A percentile compares a stretch with the other conserved stretches of the same genome.
Conservation (phyloP, 139 green algal genomes). For the Haematococcus sp. region DNA sequence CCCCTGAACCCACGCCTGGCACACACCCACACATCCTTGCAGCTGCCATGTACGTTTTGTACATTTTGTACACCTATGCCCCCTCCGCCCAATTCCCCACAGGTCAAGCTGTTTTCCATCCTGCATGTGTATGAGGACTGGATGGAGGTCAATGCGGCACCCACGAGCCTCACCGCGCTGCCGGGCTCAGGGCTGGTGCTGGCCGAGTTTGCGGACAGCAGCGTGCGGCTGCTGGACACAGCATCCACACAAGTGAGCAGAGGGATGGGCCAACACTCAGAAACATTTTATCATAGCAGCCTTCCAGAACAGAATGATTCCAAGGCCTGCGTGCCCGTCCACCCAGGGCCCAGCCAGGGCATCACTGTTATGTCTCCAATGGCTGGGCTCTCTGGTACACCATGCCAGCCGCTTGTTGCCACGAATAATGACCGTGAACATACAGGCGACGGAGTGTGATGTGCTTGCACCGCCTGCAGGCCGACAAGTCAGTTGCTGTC, state of each 20-base stretch:
- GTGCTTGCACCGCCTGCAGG: too few species aligned
- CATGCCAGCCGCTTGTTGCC: too few species aligned
- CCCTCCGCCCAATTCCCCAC: background rate
- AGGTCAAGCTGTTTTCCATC: constrained; percentile 28
- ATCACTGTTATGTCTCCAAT: too few species aligned
- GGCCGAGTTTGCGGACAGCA: constrained; percentile 30
- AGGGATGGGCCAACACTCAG: too few species aligned
- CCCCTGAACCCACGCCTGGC: background rate
- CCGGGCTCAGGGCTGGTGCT: constrained; percentile 19
- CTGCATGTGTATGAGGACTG: constrained; percentile 24
- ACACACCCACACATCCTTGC: background rate
- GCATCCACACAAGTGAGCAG: background rate
- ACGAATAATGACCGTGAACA: too few species aligned
- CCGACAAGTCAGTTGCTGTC: constrained; percentile 18
- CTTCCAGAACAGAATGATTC: too few species aligned
- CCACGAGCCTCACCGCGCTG: constrained; percentile 3
- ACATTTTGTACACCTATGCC: background rate
- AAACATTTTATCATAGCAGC: too few species aligned
- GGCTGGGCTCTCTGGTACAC: too few species aligned
- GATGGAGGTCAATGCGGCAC: constrained; percentile 23
- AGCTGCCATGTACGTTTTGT: background rate
- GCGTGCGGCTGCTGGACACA: constrained; percentile 22
- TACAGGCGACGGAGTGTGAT: too few species aligned
- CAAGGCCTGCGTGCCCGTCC: too few species aligned
- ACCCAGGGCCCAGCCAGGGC: too few species aligned